These are phyloP conservation scores for Bonia amplexicaulis DNA, from an alignment of 176 grass and related monocot genomes.

Conservation along the genomic window DNA sequence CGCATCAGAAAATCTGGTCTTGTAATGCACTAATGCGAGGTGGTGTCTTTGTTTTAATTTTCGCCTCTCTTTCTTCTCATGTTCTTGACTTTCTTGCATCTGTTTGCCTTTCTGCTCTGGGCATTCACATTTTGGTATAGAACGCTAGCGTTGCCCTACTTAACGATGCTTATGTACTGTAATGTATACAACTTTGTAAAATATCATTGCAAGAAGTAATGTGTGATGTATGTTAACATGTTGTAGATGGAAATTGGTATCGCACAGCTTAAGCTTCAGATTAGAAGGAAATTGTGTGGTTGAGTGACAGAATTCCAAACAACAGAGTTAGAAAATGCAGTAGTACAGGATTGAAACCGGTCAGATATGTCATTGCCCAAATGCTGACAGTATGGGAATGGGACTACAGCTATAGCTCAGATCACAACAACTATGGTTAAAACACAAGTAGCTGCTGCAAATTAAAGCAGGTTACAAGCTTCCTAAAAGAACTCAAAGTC, in stretches of 20 bases:
- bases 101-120: background rate
- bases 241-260: background rate
- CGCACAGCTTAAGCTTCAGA: background rate
- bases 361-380: constrained; percentile 5
- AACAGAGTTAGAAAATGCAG: background rate
- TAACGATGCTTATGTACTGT: background rate
- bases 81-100: background rate
- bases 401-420: background rate
- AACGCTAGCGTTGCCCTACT: background rate
- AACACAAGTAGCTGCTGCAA: background rate
- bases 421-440: background rate
- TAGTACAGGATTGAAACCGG: background rate
- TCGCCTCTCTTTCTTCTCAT: background rate
- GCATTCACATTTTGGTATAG: constrained; percentile 12
- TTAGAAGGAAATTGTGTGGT: background rate
- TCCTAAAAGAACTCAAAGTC: constrained; percentile 70
- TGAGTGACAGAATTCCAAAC: background rate
- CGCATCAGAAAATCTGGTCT: constrained; percentile 41
- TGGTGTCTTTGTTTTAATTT: background rate
- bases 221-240: background rate
- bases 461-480: background rate
- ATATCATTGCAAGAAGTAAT: background rate
- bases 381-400: background rate
- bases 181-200: background rate
- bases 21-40: constrained; percentile 12